Conservation (phyloP, 2,329 filamentous ascomycete genomes). For the Alternaria gaisen region DNA sequence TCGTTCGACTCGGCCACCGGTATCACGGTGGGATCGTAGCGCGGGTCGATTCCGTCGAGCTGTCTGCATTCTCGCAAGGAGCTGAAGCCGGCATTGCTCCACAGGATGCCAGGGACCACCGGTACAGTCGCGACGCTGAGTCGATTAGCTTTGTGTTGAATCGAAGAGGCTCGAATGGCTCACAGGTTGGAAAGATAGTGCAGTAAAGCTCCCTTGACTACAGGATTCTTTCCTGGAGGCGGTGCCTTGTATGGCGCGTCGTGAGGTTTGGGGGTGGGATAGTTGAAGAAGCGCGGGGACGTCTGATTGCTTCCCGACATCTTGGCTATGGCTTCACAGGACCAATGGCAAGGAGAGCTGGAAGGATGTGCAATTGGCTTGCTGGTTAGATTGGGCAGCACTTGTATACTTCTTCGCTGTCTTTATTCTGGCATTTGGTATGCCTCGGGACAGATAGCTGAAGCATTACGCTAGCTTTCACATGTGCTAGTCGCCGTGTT, state of each 20-base stretch:
- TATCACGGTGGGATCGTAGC: slow-evolving; percentile 67
- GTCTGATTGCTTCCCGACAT: slow-evolving; percentile 34
- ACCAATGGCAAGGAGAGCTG: not conserved
- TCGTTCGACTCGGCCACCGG: slow-evolving; percentile 47
- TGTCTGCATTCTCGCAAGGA: slow-evolving; percentile 63
- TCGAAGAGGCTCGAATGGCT: slow-evolving; percentile 32
- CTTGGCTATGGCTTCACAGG: slow-evolving; percentile 14
- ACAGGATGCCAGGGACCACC: slow-evolving; percentile 71
- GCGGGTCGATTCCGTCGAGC: slow-evolving; percentile 63
- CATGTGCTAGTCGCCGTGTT: slow-evolving; percentile 5
- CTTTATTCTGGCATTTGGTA: not conserved
- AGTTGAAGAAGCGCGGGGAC: slow-evolving; percentile 44
- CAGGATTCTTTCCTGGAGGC: slow-evolving; percentile 67
- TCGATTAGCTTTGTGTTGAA: slow-evolving; percentile 16
- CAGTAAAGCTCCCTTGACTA: slow-evolving; percentile 72
- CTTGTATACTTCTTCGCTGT: not conserved
- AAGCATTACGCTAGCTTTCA: slow-evolving; percentile 1
- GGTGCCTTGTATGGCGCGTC: slow-evolving; percentile 48
- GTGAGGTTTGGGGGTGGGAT: slow-evolving; percentile 43
- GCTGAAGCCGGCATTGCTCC: slow-evolving; percentile 74
- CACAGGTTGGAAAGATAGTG: slow-evolving; percentile 70
- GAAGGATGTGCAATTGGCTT: not conserved
- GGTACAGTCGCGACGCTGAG: slow-evolving; percentile 67
- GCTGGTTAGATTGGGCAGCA: not conserved
- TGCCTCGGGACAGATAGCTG: slow-evolving; percentile 10